Evolutionary conservation across 805 yeast species (phyloP), one percentile per base, ranked within the genome.

Genomic region (Priceomyces haplophilus): DNA sequence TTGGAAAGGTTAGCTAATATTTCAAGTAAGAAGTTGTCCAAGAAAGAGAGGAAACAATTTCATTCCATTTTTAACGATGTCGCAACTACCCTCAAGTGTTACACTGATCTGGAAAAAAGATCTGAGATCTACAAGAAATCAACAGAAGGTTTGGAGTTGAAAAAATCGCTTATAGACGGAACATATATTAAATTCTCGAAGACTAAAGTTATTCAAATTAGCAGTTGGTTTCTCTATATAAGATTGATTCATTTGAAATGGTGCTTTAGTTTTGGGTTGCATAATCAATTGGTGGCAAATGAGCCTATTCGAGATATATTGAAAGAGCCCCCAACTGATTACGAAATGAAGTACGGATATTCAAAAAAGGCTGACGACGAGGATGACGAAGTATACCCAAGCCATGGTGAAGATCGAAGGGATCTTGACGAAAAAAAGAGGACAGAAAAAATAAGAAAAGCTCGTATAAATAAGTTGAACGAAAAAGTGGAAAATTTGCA

Each of bases 11-110:
- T 82, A 34, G 62, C 77, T 1, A 73, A 70, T 34, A 72, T 76
- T 17, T 76, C 85, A 0, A 67, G 82, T 4, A 80, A 81, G 44
- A 77, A 72, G 40, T 55, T 80, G 3, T 75, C 83, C 20, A 83
- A 83, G 50, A 79, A 77, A 53, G 86, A 81, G 47, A 82, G 79
- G 56, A 75, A 74, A 45, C 80, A 76, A 30, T 67, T 78, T 19
- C 78, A 79, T 47, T 75, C 86, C 1, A 68, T 82, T 1, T 79
- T 82, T 58, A 69, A 82, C 53, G 84, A 82, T 45, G 78, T 81
- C 15, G 58, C 73, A 32, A 61, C 61, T 29, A 79, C 84, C 0
- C 62, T 82, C 8, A 68, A 66, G 39, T 54, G 55, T 13, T 74
- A 71, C 48, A 59, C 65, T 42, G 69, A 52, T 52, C 60, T 40